phyloP scores from a whole-genome alignment of 768 basidiomycete species.

The Mycena olivaceomarginata region DNA sequence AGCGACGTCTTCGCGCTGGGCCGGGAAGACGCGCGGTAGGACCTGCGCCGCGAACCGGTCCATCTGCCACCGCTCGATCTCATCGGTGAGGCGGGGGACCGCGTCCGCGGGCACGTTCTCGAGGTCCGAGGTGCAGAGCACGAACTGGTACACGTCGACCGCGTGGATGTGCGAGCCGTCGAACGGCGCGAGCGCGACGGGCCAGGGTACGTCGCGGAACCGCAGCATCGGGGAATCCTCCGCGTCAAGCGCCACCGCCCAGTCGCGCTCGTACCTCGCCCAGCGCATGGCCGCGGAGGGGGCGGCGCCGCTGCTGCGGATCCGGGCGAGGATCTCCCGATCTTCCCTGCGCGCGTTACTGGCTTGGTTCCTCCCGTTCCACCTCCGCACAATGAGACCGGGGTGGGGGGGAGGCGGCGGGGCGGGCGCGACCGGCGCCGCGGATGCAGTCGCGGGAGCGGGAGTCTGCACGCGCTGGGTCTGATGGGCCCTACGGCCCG shows the following conservation, averaged over 20 bases:
- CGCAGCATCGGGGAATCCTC: not conserved
- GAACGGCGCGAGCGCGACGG: not conserved
- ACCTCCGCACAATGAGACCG: slow-evolving; percentile 11
- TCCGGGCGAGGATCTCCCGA: not conserved
- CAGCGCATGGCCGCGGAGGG: not conserved
- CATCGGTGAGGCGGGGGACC: not conserved
- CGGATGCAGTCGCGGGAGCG: not conserved
- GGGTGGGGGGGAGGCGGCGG: not conserved
- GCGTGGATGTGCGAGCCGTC: slow-evolving; percentile 25
- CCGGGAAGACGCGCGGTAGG: slow-evolving; percentile 13
- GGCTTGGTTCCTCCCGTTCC: not conserved
- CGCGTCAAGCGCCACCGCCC: slow-evolving; percentile 6
- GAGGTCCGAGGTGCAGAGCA: not conserved
- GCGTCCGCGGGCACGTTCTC: not conserved
- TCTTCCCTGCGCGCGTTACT: not conserved
- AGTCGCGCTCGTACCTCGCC: slow-evolving; percentile 5
- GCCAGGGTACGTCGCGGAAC: slow-evolving; percentile 34
- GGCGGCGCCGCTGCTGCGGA: not conserved
- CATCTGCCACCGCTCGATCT: slow-evolving; percentile 29
- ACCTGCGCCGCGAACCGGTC: slow-evolving; percentile 4
- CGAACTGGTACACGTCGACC: slow-evolving; percentile 19
- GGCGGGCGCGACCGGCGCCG: not conserved
- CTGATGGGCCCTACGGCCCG: too few relatives aligned
- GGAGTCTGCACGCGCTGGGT: not conserved
- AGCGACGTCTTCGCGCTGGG: not conserved